Percentiles rank a stretch among this genome's conserved stretches.
Conservation (phyloP, 192 early-diverging fungal species). For the Glomus cerebriforme region DNA sequence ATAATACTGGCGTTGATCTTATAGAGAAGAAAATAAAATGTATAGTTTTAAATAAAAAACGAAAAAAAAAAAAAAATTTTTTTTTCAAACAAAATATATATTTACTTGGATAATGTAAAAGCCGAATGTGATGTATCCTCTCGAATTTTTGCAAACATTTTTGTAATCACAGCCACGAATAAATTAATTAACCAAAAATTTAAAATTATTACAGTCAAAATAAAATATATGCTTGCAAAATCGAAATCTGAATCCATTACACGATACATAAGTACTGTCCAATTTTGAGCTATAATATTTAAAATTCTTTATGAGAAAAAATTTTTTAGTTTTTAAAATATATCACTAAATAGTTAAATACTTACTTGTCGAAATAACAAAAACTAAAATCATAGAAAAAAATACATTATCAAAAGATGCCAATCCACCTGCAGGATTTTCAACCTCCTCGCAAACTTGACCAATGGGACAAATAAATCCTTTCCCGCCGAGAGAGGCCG, state of each 20-base stretch:
- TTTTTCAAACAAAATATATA: not conserved
- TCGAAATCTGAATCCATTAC: conserved; percentile 61
- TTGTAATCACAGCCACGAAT: conserved; percentile 66
- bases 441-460: conserved; percentile 49
- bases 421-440: conserved; percentile 42
- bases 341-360: not conserved
- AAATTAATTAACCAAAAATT: conserved; percentile 67
- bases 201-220: conserved; percentile 59
- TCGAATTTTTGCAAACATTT: conserved; percentile 68
- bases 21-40: not conserved
- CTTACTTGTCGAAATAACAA: conserved; percentile 57
- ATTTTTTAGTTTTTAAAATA: not conserved
- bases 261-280: conserved; percentile 63
- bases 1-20: conserved; percentile 27
- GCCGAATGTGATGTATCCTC: conserved; percentile 60
- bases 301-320: not conserved
- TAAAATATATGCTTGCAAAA: conserved; percentile 55
- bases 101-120: conserved; percentile 52
- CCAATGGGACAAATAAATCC: conserved; percentile 53
- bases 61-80: not conserved
- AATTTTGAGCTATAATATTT: conserved; percentile 49
- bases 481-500: conserved; percentile 40
- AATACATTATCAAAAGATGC: conserved; percentile 60
- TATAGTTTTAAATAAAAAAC: not conserved
- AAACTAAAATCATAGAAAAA: conserved; percentile 54